phyloP scores from a whole-genome alignment of 768 basidiomycete species.

The Tubosaeta brunneosetosa region DNA sequence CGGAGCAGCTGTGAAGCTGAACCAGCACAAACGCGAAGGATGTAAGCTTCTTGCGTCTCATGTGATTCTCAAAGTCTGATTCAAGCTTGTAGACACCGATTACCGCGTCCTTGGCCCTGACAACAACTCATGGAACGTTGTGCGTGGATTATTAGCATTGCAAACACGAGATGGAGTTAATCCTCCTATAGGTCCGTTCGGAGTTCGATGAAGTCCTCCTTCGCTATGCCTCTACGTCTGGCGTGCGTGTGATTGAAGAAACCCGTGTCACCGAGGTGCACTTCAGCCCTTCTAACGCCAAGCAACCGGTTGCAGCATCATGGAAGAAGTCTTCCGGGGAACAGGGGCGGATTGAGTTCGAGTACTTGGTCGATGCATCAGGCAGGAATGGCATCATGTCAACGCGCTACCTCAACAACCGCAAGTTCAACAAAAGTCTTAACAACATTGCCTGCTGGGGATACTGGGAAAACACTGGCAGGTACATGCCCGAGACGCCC shows the following conservation, averaged over 20 bases:
- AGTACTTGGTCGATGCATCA: slow-evolving; percentile 1
- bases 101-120: not conserved
- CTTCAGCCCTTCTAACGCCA: not conserved
- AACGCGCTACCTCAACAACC: not conserved
- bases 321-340: not conserved
- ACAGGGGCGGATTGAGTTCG: not conserved
- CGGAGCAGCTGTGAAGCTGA: slow-evolving; percentile 1
- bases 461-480: not conserved
- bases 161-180: not conserved
- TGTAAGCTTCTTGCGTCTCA: slow-evolving; percentile 33
- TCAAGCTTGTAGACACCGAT: not conserved
- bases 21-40: slow-evolving; percentile 3
- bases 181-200: not conserved
- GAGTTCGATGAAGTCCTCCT: slow-evolving; percentile 2
- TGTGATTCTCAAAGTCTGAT: not conserved
- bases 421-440: not conserved
- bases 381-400: slow-evolving; percentile 1
- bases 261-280: not conserved
- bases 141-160: not conserved
- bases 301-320: not conserved
- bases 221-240: not conserved
- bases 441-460: slow-evolving; percentile 1
- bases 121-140: not conserved
- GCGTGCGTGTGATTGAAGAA: not conserved
- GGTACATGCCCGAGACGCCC: not conserved